A percentile compares a stretch with the other conserved stretches of the same genome.
These are phyloP conservation scores for Fomitopsis serialis DNA, from an alignment of 768 basidiomycete species.

Conservation along the genomic window DNA sequence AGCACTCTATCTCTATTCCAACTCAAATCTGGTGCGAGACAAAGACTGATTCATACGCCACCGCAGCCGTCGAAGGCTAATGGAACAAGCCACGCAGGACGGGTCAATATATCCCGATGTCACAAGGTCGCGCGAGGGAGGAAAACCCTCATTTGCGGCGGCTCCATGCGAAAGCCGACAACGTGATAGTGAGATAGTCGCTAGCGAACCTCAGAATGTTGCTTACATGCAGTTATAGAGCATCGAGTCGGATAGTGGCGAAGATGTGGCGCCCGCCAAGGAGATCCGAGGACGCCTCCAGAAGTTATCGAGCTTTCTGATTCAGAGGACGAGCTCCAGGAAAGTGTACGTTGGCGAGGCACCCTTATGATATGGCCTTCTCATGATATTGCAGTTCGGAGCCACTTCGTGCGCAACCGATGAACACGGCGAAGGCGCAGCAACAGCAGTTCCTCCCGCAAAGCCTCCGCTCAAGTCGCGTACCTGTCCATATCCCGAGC, in stretches of 20 bases:
- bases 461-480: slow-evolving; percentile 9
- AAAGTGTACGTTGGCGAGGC: neutral
- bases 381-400: neutral
- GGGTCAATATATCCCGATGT: neutral
- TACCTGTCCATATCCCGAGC: slow-evolving; percentile 32
- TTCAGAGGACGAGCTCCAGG: slow-evolving; percentile 14
- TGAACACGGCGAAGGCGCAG: slow-evolving; percentile 1
- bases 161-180: neutral
- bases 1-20: no score
- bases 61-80: neutral
- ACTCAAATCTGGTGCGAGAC: no score
- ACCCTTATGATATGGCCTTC: neutral
- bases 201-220: no score
- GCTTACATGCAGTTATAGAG: neutral
- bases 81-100: neutral
- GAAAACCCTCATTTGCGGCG: neutral
- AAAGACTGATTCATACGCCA: neutral
- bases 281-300: neutral
- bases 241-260: neutral
- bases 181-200: neutral
- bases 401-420: slow-evolving; percentile 11
- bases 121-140: neutral
- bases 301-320: slow-evolving; percentile 18
- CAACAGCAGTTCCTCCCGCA: no score
- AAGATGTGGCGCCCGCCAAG: neutral